Evolutionary conservation across 2,329 filamentous ascomycete species (phyloP).

Genomic region (Fusarium anthophilum): DNA sequence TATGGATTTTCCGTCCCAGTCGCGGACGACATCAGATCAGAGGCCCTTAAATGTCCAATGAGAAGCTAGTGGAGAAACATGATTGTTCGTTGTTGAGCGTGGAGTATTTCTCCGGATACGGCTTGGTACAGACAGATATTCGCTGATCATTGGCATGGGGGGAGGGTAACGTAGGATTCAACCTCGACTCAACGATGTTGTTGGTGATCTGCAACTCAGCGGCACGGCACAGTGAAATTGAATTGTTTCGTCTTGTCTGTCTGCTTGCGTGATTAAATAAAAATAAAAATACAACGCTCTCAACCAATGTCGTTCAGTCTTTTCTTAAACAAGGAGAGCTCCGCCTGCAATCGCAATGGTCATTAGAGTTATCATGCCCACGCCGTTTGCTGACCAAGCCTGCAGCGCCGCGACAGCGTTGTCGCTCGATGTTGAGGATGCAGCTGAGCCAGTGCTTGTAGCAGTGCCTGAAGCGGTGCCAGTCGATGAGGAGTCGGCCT

Average conservation of each 20-base stretch:
- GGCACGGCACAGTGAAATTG: slow-evolving; percentile 16
- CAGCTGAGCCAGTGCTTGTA: slow-evolving; percentile 32
- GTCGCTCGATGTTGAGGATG: slow-evolving; percentile 30
- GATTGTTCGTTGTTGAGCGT: slow-evolving; percentile 13
- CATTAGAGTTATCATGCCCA: slow-evolving; percentile 37
- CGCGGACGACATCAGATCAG: not conserved
- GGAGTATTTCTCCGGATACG: slow-evolving; percentile 28
- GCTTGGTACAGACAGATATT: slow-evolving; percentile 22
- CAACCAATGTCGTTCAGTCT: not conserved
- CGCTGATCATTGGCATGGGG: not conserved
- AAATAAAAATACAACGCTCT: not conserved
- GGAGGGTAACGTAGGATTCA: not conserved
- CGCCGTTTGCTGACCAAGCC: slow-evolving; percentile 36
- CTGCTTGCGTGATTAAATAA: not conserved
- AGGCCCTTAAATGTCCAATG: slow-evolving; percentile 28
- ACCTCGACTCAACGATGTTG: not conserved
- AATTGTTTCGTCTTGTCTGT: not conserved
- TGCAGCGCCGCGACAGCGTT: slow-evolving; percentile 41
- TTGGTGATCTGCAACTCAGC: not conserved
- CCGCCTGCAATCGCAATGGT: slow-evolving; percentile 45
- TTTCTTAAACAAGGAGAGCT: slow-evolving; percentile 42
- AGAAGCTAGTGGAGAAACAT: slow-evolving; percentile 24
- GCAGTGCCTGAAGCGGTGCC: slow-evolving; percentile 28
- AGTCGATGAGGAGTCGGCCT: not conserved
- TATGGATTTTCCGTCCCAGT: not conserved